These are phyloP conservation scores for Sanghuangporus sanghuang DNA, from an alignment of 1,284 basidiomycete genomes.

Conservation along the genomic window DNA sequence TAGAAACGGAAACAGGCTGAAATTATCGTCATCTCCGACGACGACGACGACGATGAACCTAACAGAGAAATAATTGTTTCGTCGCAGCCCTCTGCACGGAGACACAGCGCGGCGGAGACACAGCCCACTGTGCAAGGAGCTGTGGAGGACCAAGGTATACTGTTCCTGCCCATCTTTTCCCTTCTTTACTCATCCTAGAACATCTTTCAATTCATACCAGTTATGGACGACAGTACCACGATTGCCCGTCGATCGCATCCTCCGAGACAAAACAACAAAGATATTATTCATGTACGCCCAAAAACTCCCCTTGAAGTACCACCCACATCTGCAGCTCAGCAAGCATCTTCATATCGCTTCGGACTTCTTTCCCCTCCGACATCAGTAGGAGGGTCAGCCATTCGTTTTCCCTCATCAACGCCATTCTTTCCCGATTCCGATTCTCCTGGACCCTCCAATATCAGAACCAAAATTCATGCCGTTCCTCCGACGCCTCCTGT, in stretches of 20 bases:
- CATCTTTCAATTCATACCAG: not conserved
- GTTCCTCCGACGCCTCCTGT: not conserved
- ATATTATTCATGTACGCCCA: not conserved
- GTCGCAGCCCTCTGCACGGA: not conserved
- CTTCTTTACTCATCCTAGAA: not conserved
- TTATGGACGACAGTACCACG: not conserved
- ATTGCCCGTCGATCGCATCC: not conserved
- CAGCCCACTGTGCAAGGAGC: not conserved
- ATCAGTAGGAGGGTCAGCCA: not conserved
- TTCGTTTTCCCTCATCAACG: not conserved
- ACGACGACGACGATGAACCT: not conserved
- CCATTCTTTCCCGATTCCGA: not conserved
- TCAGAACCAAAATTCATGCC: too few relatives aligned
- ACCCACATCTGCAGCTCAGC: not conserved
- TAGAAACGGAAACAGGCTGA: not conserved
- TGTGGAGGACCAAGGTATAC: not conserved
- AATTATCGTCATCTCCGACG: slow-evolving; percentile 3
- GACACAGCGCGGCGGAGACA: not conserved
- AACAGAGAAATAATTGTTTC: not conserved
- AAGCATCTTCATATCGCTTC: not conserved
- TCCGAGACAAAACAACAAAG: not conserved
- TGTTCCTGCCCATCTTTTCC: not conserved
- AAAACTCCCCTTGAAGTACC: not conserved
- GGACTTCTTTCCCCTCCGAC: not conserved
- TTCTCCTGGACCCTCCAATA: not conserved